Base-by-base conservation (phyloP, 768 basidiomycete genomes). In the Boletus fagicola region DNA sequence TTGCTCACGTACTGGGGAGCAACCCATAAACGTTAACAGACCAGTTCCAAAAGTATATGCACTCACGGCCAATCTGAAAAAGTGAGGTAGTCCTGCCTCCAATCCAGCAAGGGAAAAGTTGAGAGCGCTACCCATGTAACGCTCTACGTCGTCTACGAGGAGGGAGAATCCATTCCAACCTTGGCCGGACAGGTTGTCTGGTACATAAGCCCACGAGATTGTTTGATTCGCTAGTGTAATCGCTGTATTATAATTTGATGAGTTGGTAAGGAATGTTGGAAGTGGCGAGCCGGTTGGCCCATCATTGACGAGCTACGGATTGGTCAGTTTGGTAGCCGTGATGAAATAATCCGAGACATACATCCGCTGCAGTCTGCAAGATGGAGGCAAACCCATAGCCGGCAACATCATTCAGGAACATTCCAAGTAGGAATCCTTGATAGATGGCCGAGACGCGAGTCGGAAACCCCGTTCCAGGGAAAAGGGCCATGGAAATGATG, bases 61-160 rank as follows among this genome's bases (percentile, higher is more conserved):
- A 58, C 87, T 78, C 61, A 92, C 88, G 20, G 88, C 91, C 55
- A 90, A 77, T 63, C 91, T 78, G 72, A 93, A 90, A 77, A 87
- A 91, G 68, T 87, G 92, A 0, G 85, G 84, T 13, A 92, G 62
- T 20, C 75, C 77, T 1, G 76, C 66, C 50, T 88, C 78, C 50
- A 92, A 76, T 16, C 80, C 78, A 22, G 77, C 78, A n/a, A 93
- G 76, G 18, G 86, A 84, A 67, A 81, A 92, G 64, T 90, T 90
- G 48, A 90, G 74, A 5, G 83, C 84, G 15, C 76, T 71, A 11
- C 92, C 90, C n/a, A 78, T 69, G 65, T 88, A 92, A 62, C 87
- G 78, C 68, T 92, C 84, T 0, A 95, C 92, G 62, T 94, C 93
- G 66, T 94, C 90, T n/a, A 92, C 81, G 15, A 94, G 77, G 26